Base-by-base conservation (phyloP, 148 eudicot species). In the Gaultheria prostrata region DNA sequence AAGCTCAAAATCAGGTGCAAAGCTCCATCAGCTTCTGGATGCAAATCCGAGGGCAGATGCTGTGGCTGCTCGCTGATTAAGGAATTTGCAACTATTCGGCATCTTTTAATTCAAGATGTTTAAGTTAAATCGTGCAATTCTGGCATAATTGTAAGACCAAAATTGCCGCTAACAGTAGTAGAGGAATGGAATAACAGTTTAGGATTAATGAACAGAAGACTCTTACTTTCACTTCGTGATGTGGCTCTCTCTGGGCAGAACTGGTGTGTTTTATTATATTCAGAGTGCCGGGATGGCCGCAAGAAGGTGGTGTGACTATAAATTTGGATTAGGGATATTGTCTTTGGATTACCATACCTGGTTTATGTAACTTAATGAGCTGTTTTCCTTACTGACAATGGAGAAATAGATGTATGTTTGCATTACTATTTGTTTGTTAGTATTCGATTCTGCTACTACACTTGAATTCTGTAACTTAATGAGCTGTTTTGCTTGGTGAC, bases 1-100 rank as follows among this genome's bases (percentile, higher is more conserved):
- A 65, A 86, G 61, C 81, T 75, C 92, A 51, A 97, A 88, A 67
- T 81, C 94, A 24, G 90, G 93, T n/a, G 81, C 98, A 21, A 97
- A 93, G 92, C 93, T 97, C 77, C 98, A 82, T 87, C 98, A 93
- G 83, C 92, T 97, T 54, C 87, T 93, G 76, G 93, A 90, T 28
- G 35, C 91, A 45, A 95, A 87, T 80, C 92, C 89, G 18, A 77
- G 98, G 81, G 85, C 93, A 15, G 95, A 95, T 83, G 97, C 97
- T 70, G 93, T 97, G 67, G 97, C 93, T 56, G 98, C 98, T 78
- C 88, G 97, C 88, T 97, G 89, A 92, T 87, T 75, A 65, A 71
- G 74, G 9, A 35, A 48, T 15, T 33, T 56, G 20, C 54, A 77
- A 83, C 78, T 69, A 33, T 30, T 43, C 24, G 6, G 45, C 63